Evolutionary conservation across 768 basidiomycete genomes (phyloP).

Genomic region (Mycena alexandri): DNA sequence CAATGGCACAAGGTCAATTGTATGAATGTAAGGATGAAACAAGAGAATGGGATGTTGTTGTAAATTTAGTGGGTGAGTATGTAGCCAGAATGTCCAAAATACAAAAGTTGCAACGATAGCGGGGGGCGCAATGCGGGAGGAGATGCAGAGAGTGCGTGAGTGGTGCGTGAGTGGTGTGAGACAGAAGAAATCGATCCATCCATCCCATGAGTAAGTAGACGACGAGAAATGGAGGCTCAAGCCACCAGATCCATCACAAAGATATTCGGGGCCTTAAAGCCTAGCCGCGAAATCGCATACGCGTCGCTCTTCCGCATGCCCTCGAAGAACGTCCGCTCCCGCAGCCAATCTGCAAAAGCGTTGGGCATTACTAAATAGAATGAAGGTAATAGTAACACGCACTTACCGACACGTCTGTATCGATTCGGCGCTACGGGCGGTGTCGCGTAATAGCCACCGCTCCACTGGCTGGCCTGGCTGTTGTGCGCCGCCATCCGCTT

Average conservation of each 20-base stretch:
- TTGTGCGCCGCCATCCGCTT: constrained; percentile 68
- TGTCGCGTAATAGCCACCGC: constrained; percentile 60
- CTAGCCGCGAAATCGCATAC: constrained; percentile 72
- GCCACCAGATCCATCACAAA: constrained; percentile 76
- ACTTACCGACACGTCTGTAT: constrained; percentile 71
- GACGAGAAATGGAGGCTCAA: constrained; percentile 24
- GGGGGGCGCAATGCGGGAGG: no score
- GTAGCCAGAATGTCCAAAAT: not conserved
- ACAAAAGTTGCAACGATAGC: constrained; percentile 25
- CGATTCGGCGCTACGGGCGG: constrained; percentile 60
- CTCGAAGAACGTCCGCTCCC: constrained; percentile 81
- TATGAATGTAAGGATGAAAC: not conserved
- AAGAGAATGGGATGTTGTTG: not conserved
- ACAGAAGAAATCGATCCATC: constrained; percentile 20
- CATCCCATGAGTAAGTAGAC: constrained; percentile 26
- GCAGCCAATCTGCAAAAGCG: constrained; percentile 73
- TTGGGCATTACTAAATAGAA: not conserved
- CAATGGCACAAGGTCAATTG: not conserved
- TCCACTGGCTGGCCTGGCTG: constrained; percentile 40
- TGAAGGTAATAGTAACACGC: not conserved
- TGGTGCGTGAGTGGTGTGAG: not conserved
- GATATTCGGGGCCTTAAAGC: constrained; percentile 84
- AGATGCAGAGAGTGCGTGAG: constrained; percentile 6
- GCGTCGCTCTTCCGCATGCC: constrained; percentile 68
- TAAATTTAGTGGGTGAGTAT: constrained; percentile 14